These are phyloP conservation scores for Kurtzmaniella fragi DNA, from an alignment of 805 yeast genomes.

Conservation along the genomic window DNA sequence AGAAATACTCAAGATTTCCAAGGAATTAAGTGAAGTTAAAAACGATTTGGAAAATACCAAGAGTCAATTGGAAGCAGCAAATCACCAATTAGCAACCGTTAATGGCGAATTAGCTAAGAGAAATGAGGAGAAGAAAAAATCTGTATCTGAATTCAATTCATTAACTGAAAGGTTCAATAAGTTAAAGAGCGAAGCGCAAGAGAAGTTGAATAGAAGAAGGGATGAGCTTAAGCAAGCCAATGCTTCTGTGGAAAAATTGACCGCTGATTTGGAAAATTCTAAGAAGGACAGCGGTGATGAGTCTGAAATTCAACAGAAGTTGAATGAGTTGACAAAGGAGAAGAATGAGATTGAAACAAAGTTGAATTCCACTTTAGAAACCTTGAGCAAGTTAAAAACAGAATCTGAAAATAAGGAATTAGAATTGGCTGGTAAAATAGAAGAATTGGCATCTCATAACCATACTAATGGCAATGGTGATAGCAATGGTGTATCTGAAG, in stretches of 20 bases:
- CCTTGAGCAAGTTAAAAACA: slow-evolving; percentile 12
- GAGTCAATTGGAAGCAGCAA: slow-evolving; percentile 8
- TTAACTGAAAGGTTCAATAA: slow-evolving; percentile 14
- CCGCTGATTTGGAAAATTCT: slow-evolving; percentile 11
- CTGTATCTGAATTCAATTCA: slow-evolving; percentile 5
- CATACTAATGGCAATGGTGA: not conserved
- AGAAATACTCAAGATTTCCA: slow-evolving; percentile 3
- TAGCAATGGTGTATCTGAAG: slow-evolving; percentile 5
- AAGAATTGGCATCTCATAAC: slow-evolving; percentile 3
- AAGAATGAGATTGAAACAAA: slow-evolving; percentile 9
- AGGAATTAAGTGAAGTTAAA: slow-evolving; percentile 6
- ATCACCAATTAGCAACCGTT: slow-evolving; percentile 6
- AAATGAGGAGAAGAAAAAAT: not conserved
- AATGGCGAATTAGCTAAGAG: slow-evolving; percentile 6
- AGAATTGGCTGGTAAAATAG: slow-evolving; percentile 9
- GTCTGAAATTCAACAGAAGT: slow-evolving; percentile 7
- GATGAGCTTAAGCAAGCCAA: slow-evolving; percentile 11
- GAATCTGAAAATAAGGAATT: slow-evolving; percentile 23
- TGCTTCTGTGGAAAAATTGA: slow-evolving; percentile 11
- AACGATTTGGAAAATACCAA: slow-evolving; percentile 9
- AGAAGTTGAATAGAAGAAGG: slow-evolving; percentile 20
- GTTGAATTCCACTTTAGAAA: slow-evolving; percentile 7
- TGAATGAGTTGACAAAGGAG: slow-evolving; percentile 10
- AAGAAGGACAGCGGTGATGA: slow-evolving; percentile 11
- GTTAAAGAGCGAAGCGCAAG: slow-evolving; percentile 23